Evolutionary conservation across 2,329 filamentous ascomycete genomes (phyloP), one percentile per base, ranked within the genome.

Genomic region (Aureobasidium sp.): DNA sequence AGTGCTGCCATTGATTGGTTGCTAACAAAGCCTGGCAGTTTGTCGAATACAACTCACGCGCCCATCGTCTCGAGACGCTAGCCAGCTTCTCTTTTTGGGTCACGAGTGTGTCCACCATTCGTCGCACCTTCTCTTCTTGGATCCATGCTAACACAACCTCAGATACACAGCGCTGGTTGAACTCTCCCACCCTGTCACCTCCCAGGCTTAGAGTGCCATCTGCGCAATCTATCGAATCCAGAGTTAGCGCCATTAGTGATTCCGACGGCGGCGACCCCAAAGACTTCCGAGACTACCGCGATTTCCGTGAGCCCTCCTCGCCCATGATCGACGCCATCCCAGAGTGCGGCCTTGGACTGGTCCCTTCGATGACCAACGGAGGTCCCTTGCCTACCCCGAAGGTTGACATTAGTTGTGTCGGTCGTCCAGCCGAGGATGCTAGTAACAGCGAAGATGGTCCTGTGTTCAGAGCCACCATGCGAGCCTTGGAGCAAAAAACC

Each of bases 61-160:
- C 91, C 35, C 94, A 99, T 75, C 84, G 88, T 64, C 77, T 99
- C 62, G 85, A 95, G 67, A 93, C 91, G 4, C 81, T 99, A 58
- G 92, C 90, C 15, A 92, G 86, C 71, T 97, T 99, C 75, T 91
- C 90, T 5, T 97, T 96, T 72, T 99, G 90, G 87, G 91, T 97
- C 61, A 83, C 93, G 67, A 93, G 89, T 86, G 80, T 70, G 81
- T 71, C 47, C 25, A 15, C 19, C 0, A 13, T 11, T 31, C 42
- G 15, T 25, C 13, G 7, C 11, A 9, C 25, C 7, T 29, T 33
- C 43, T 7, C 15, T n/a, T 11, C 2, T 17, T 29, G 23, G n/a
- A n/a, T 25, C 7, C 40, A 33, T 21, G 19, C 43, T 63, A 57
- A 60, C 38, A 45, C 50, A n/a, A 27, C 29, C 49, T 19, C 50